Evolutionary conservation across 768 basidiomycete species (phyloP).

Genomic region (Coprinopsis sp.): DNA sequence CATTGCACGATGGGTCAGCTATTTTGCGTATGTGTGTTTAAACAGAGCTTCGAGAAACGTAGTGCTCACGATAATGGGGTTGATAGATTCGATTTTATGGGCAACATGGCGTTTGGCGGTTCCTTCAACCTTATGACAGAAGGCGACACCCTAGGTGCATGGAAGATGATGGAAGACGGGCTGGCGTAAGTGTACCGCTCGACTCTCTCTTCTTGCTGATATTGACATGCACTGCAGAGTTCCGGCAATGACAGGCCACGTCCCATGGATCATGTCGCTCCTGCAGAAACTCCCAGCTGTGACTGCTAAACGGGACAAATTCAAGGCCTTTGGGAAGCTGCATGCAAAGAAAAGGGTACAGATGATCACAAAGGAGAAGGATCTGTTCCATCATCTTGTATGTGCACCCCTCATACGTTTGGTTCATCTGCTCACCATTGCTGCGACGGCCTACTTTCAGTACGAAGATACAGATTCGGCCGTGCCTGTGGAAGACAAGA

Average conservation of each 20-base stretch:
- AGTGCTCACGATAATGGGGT: background rate
- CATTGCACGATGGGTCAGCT: slow-evolving; percentile 12
- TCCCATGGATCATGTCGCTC: slow-evolving; percentile 4
- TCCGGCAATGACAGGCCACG: slow-evolving; percentile 12
- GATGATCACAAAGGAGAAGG: slow-evolving; percentile 14
- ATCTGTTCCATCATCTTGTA: slow-evolving; percentile 26
- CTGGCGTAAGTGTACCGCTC: slow-evolving; percentile 16
- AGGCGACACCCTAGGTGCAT: slow-evolving; percentile 21
- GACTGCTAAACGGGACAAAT: background rate
- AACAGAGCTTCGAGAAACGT: background rate
- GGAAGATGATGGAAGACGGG: slow-evolving; percentile 18
- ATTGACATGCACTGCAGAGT: background rate
- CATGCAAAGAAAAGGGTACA: slow-evolving; percentile 16
- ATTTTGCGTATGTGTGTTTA: slow-evolving; percentile 7
- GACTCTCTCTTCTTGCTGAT: background rate
- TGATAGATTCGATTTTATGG: slow-evolving; percentile 31
- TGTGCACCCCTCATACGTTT: background rate
- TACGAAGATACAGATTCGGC: slow-evolving; percentile 8
- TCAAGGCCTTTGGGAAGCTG: background rate
- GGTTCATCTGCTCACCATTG: background rate
- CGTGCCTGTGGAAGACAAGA: background rate
- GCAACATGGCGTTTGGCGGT: slow-evolving; percentile 35
- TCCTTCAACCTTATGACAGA: slow-evolving; percentile 22
- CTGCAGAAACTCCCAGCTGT: background rate
- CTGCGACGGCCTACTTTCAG: slow-evolving; percentile 8